These are phyloP conservation scores for Phialophora tarda DNA, from an alignment of 2,329 filamentous ascomycete genomes.

Conservation along the genomic window DNA sequence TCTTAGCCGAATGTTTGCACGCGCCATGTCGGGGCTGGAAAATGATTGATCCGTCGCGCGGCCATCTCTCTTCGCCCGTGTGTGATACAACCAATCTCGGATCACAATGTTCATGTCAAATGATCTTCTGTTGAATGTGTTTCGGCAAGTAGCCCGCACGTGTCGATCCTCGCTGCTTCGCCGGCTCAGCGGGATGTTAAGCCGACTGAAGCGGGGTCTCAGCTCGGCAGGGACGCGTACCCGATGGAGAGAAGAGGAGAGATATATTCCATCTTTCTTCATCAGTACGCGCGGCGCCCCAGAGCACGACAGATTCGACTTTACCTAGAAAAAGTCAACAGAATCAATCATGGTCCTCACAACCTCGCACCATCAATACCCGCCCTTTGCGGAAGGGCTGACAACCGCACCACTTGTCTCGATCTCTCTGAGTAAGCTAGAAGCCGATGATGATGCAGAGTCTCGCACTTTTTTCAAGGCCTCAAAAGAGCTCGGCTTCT, in stretches of 20 bases:
- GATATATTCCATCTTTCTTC: not conserved
- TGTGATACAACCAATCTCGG: not conserved
- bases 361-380: slow-evolving; percentile 18
- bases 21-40: not conserved
- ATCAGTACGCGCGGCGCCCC: not conserved
- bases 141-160: not conserved
- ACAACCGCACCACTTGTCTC: slow-evolving; percentile 16
- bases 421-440: slow-evolving; percentile 16
- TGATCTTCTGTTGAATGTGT: not conserved
- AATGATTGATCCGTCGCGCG: not conserved
- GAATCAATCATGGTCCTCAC: slow-evolving; percentile 9
- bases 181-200: not conserved
- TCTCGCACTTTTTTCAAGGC: slow-evolving; percentile 14
- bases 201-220: not conserved
- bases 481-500: slow-evolving; percentile 19
- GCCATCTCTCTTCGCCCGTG: not conserved
- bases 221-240: too few species aligned
- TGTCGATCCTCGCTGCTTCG: not conserved
- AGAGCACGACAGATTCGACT: not conserved
- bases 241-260: not conserved
- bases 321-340: not conserved
- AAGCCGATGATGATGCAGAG: slow-evolving; percentile 9
- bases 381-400: slow-evolving; percentile 13
- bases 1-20: not conserved
- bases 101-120: not conserved